phyloP scores from a whole-genome alignment of 2,329 filamentous ascomycete genomes.

The Hirsutella rhossiliensis region DNA sequence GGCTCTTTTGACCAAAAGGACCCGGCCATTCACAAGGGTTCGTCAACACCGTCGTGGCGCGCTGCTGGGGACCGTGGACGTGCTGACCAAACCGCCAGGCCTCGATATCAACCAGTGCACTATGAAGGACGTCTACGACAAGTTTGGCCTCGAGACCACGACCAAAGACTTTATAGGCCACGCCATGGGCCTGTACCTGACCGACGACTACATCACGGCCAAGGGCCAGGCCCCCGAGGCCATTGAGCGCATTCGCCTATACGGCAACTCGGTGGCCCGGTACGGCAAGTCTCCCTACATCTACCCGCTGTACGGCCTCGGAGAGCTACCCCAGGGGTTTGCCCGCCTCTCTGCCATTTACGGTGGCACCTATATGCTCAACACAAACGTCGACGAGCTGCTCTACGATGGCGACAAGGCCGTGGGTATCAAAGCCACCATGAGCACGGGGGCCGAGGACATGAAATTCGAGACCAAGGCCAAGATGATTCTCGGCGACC shows the following conservation, averaged over 20 bases:
- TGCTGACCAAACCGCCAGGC: conserved; percentile 34
- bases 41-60: conserved; percentile 12
- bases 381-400: conserved; percentile 86
- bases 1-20: conserved; percentile 76
- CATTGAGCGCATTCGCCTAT: conserved; percentile 85
- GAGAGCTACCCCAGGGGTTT: conserved; percentile 94
- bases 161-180: conserved; percentile 97
- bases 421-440: conserved; percentile 93
- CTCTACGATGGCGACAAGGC: conserved; percentile 76
- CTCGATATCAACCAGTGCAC: conserved; percentile 67
- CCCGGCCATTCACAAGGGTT: conserved; percentile 80
- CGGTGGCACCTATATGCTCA: conserved; percentile 98
- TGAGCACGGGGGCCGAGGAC: conserved; percentile 69
- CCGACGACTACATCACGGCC: conserved; percentile 72
- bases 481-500: conserved; percentile 91
- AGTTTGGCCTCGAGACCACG: conserved; percentile 80
- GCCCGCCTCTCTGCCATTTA: conserved; percentile 97
- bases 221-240: conserved; percentile 68
- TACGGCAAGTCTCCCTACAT: conserved; percentile 99
- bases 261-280: conserved; percentile 93
- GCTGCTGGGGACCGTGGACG: neutral
- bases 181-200: conserved; percentile 92
- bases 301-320: conserved; percentile 95
- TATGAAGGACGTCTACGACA: conserved; percentile 99
- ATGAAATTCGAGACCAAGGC: conserved; percentile 96